Percentiles rank a stretch among this genome's conserved stretches.
Evolutionary conservation across 2,329 filamentous ascomycete species (phyloP).

Genomic region (Plectosphaerella cucumerina): DNA sequence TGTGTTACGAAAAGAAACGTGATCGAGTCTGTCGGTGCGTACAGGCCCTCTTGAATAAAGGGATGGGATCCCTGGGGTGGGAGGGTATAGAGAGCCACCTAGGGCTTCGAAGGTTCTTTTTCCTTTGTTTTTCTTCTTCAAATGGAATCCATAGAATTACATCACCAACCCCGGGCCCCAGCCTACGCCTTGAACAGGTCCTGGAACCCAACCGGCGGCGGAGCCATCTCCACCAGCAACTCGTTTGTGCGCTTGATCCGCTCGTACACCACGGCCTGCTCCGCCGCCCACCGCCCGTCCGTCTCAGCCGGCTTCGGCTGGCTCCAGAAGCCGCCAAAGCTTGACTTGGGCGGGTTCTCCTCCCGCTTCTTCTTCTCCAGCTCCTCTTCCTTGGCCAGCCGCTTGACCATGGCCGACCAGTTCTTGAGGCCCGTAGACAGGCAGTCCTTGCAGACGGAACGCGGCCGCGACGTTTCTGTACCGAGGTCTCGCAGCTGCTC

Average conservation of each 20-base stretch:
- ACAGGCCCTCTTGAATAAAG: too few species aligned
- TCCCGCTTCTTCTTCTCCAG: constrained; percentile 25
- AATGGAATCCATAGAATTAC: not conserved
- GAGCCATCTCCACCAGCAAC: constrained; percentile 44
- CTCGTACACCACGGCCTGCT: constrained; percentile 50
- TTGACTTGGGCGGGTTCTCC: constrained; percentile 14
- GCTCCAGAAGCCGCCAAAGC: constrained; percentile 36
- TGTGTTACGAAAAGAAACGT: too few species aligned
- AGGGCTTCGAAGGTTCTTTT: too few species aligned
- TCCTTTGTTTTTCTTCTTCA: not conserved
- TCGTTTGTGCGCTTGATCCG: constrained; percentile 46
- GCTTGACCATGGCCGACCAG: constrained; percentile 76
- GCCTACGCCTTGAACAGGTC: constrained; percentile 36
- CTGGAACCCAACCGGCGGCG: constrained; percentile 26
- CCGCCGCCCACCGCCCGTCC: constrained; percentile 48
- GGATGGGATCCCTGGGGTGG: too few species aligned
- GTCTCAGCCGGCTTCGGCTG: constrained; percentile 24
- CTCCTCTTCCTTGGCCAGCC: constrained; percentile 52
- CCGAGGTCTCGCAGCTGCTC: constrained; percentile 51
- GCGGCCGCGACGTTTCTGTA: constrained; percentile 8
- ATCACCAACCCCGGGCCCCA: not conserved
- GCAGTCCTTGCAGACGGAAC: constrained; percentile 69
- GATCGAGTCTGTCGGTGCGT: too few species aligned
- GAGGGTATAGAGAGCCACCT: too few species aligned
- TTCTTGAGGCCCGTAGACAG: constrained; percentile 72